Conservation (phyloP, 371 early-diverging fungal species). For the Capillidium rhysosporum region DNA sequence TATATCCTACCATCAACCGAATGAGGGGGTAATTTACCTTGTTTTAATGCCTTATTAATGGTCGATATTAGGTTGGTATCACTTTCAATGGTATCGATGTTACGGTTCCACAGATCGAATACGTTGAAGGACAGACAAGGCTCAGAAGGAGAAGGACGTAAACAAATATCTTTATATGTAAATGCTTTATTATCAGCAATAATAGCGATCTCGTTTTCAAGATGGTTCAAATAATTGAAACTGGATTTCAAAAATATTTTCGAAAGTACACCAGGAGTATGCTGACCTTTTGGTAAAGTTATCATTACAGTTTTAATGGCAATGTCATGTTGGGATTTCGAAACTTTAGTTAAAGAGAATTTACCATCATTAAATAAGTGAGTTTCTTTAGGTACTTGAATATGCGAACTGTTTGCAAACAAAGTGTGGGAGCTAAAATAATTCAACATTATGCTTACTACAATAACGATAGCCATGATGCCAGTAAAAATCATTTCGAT, state of each 20-base stretch:
- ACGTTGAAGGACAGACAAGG: background rate
- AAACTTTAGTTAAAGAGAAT: background rate
- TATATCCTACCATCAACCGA: no score
- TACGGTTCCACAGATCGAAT: slow-evolving; percentile 3
- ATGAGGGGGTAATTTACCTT: no score
- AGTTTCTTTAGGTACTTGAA: background rate
- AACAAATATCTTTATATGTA: background rate
- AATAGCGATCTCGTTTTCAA: background rate
- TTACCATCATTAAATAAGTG: background rate
- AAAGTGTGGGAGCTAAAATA: background rate
- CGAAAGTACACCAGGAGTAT: background rate
- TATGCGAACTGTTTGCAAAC: background rate
- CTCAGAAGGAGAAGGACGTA: background rate
- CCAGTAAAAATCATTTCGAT: background rate
- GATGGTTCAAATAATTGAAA: background rate
- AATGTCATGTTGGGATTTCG: background rate
- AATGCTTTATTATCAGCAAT: background rate
- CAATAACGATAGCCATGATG: background rate
- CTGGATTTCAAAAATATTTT: background rate
- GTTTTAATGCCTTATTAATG: background rate
- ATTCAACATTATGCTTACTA: background rate
- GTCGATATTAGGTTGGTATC: background rate
- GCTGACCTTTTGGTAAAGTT: background rate
- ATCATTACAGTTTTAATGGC: background rate
- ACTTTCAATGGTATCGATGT: background rate